Conservation (phyloP, 495 filamentous ascomycete species). For the Hyaloscypha finlandica region DNA sequence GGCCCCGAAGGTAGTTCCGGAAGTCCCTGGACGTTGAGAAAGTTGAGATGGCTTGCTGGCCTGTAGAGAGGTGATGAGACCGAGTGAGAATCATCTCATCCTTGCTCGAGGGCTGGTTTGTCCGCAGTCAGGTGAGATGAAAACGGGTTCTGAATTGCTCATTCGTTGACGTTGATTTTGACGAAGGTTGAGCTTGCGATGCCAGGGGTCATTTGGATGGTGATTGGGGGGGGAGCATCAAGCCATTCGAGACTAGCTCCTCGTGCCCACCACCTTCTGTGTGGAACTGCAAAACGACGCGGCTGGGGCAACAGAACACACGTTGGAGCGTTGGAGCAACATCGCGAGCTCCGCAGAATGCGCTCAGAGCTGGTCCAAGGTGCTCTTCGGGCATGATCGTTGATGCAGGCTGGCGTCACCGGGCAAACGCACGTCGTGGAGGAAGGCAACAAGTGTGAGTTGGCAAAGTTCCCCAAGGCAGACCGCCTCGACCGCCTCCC, state of each 20-base stretch:
- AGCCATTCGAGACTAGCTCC: constrained; percentile 16
- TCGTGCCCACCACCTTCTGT: not conserved
- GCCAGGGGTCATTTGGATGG: constrained; percentile 21
- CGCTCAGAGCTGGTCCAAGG: not conserved
- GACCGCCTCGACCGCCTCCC: not conserved
- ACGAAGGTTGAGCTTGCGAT: constrained; percentile 17
- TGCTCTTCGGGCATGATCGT: constrained; percentile 21
- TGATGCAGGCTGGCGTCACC: not conserved
- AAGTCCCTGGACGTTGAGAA: constrained; percentile 14
- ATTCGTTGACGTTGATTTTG: constrained; percentile 30
- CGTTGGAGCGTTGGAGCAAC: not conserved
- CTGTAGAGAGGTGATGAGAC: constrained; percentile 28
- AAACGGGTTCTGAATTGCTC: constrained; percentile 15
- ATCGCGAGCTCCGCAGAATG: not conserved
- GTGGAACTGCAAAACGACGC: constrained; percentile 7
- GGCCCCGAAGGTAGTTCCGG: constrained; percentile 18
- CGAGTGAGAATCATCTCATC: constrained; percentile 5
- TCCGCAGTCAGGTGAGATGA: constrained; percentile 32
- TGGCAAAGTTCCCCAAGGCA: not conserved
- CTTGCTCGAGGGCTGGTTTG: constrained; percentile 26
- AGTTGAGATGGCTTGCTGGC: constrained; percentile 23
- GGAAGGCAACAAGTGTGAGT: not conserved
- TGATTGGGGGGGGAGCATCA: constrained; percentile 20
- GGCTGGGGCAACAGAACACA: not conserved
- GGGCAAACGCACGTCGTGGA: not conserved